Evolutionary conservation across 2,329 filamentous ascomycete species (phyloP).

Genomic region (Allantophomopsis cytisporea): DNA sequence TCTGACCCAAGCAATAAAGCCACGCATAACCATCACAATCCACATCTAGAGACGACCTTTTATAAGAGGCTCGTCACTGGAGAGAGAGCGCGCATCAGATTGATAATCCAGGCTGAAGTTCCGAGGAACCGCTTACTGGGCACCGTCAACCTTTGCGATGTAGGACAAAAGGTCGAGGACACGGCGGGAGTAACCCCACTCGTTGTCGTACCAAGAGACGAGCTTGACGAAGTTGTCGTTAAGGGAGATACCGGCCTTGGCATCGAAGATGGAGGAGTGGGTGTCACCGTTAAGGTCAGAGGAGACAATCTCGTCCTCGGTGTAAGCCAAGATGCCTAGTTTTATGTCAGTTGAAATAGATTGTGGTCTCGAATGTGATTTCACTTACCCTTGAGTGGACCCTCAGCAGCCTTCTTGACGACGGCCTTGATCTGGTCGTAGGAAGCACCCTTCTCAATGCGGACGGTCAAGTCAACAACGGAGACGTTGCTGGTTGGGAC

Average conservation of each 20-base stretch:
- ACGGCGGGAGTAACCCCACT: constrained; percentile 98
- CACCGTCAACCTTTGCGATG: constrained; percentile 62
- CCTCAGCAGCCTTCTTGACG: constrained; percentile 78
- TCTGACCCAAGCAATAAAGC: too few species aligned
- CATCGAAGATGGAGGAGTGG: constrained; percentile 96
- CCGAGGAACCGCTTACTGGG: constrained; percentile 14
- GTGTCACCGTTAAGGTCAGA: constrained; percentile 85
- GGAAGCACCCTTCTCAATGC: constrained; percentile 76
- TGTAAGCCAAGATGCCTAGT: constrained; percentile 78
- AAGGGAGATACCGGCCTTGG: constrained; percentile 96
- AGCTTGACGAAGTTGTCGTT: constrained; percentile 99
- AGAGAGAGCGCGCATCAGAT: constrained; percentile 1
- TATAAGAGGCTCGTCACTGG: constrained; percentile 13
- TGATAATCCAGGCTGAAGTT: not conserved
- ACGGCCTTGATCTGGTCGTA: constrained; percentile 90
- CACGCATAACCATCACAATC: too few species aligned
- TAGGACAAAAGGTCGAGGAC: constrained; percentile 71
- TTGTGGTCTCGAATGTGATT: not conserved
- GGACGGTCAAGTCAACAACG: constrained; percentile 92
- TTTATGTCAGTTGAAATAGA: constrained; percentile 1
- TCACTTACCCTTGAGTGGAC: constrained; percentile 67
- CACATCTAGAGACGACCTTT: constrained; percentile 12
- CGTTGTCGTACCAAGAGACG: constrained; percentile 95
- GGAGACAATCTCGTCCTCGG: constrained; percentile 94
- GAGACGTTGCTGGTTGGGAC: constrained; percentile 98